Evolutionary conservation across 352 stramenopile genomes (phyloP), one percentile per base, ranked within the genome.

Genomic region (Globisporangium splendens): DNA sequence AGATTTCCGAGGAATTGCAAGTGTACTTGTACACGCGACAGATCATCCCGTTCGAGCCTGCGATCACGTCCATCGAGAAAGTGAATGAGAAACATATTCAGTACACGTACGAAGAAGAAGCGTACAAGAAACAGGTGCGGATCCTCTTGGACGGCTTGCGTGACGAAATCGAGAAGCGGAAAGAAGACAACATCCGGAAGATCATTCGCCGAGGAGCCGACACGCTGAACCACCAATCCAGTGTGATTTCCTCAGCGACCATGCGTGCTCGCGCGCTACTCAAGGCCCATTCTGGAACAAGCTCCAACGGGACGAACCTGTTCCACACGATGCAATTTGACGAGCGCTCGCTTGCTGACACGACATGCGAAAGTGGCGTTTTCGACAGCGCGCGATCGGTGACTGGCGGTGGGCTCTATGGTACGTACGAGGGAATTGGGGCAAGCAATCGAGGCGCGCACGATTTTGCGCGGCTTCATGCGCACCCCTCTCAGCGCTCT

Each of bases 1-100:
- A 74, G 17, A 85, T 93, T 35, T 90, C 82, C 0, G 83, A 93
- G 64, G 83, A 93, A n/a, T 59, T 93, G 11, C 83, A 93, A 46
- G 83, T 93, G 41, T 93, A 93, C 50, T 57, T 93, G 62, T 93
- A 93, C 64, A 91, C 83, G 8, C 68, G 83, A 5, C 83, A 93
- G 60, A 86, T 91, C 44, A 77, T 93, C 13, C 83, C 83, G 8
- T 93, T 93, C 54, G 81, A 93, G 49, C 63, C 62, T 5, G 79
- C 81, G 6, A 91, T 93, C 56, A 73, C 70, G 24, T 68, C 57
- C 2, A 56, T 89, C 18, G 61, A 90, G 22, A 65, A 76, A 2
- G 54, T 75, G 0, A 77, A 65, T 38, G 65, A 66, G 63, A 68
- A 69, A 70, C 63, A 78, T 6, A 63, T 84, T 12, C 50, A 56